These are phyloP conservation scores for Acaromyces ingoldii DNA, from an alignment of 1,284 basidiomycete species.

Conservation along the genomic window DNA sequence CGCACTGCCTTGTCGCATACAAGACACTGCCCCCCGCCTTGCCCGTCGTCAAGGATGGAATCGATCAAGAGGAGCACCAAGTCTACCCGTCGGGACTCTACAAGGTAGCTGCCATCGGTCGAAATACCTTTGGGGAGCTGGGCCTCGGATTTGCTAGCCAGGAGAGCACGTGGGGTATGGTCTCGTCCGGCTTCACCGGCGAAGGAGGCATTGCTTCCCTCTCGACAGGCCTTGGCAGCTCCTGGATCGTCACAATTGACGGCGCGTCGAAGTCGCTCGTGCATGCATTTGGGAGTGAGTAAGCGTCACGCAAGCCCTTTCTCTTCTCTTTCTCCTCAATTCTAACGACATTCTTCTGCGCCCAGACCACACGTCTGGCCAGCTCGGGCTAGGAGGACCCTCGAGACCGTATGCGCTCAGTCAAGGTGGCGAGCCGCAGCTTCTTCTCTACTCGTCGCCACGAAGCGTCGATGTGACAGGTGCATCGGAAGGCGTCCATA, in stretches of 20 bases:
- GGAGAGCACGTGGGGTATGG: constrained; percentile 15
- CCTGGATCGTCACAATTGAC: constrained; percentile 6
- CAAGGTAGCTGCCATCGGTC: constrained; percentile 9
- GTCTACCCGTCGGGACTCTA: neutral
- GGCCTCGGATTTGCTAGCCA: constrained; percentile 14
- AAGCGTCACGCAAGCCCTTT: neutral
- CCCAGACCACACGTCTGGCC: constrained; percentile 12
- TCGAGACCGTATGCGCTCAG: constrained; percentile 3
- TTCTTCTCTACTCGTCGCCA: constrained; percentile 4
- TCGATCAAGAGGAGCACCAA: neutral
- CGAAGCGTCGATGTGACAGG: neutral
- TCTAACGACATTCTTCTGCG: neutral
- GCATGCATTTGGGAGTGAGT: constrained; percentile 10
- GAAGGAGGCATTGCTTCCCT: constrained; percentile 3
- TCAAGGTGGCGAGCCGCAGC: constrained; percentile 7
- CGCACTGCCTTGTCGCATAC: constrained; percentile 9
- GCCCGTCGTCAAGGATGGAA: neutral
- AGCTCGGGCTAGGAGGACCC: constrained; percentile 6
- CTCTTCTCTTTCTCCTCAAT: neutral
- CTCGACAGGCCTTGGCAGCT: constrained; percentile 4
- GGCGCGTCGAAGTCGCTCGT: neutral
- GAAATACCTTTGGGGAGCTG: constrained; percentile 13
- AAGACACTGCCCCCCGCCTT: constrained; percentile 7
- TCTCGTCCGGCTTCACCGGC: constrained; percentile 5
- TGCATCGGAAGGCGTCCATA: neutral